Conservation (phyloP, 306 rosid genomes). For the Cicer pinnatifidum region DNA sequence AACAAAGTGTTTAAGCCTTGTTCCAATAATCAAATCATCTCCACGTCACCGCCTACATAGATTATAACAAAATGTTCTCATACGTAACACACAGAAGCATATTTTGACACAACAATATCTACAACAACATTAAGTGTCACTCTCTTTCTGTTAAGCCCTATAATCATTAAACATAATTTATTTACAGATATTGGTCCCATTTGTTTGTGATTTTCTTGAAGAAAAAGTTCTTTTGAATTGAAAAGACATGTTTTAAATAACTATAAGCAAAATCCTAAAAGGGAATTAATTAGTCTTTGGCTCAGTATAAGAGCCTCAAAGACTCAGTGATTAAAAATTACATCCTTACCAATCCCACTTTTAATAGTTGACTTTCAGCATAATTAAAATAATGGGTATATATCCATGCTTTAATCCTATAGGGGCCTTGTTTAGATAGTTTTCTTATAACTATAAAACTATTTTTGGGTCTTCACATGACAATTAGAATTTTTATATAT, state of each 20-base stretch:
- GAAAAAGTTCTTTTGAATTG: not conserved
- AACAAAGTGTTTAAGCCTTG: not conserved
- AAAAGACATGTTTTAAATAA: too few relatives aligned
- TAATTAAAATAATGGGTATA: conserved; percentile 2
- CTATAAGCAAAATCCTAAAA: too few relatives aligned
- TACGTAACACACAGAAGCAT: not conserved
- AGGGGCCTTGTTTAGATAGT: not conserved
- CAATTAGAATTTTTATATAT: conserved; percentile 8
- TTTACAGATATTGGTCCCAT: conserved; percentile 20
- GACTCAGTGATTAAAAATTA: conserved; percentile 2
- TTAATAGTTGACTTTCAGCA: conserved; percentile 26
- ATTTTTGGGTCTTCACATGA: not conserved
- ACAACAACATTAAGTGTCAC: not conserved
- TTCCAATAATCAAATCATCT: conserved; percentile 14
- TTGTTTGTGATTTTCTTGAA: conserved; percentile 8
- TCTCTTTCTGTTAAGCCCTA: conserved; percentile 4
- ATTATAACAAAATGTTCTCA: conserved; percentile 34
- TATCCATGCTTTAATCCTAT: not conserved
- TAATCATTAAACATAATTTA: not conserved
- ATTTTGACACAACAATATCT: not conserved
- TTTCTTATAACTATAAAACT: not conserved
- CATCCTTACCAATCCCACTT: conserved; percentile 10
- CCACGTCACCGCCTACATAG: not conserved
- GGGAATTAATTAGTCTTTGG: not conserved
- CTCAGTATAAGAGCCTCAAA: not conserved